Evolutionary conservation across 1,139 yeast species (phyloP).

Genomic region (Yamadazyma taylorii): DNA sequence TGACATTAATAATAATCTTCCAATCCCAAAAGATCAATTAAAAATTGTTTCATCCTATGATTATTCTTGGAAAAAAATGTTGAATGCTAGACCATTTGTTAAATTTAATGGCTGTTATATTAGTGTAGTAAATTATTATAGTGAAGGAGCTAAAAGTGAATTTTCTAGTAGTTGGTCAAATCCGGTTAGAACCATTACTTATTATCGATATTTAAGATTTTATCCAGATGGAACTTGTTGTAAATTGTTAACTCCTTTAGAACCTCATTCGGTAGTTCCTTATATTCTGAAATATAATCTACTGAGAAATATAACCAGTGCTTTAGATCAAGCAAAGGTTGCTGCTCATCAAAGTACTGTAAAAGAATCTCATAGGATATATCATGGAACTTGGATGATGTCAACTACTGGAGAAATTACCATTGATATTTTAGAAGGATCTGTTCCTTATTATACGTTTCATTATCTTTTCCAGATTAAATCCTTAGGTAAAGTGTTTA

Average conservation of each 20-base stretch:
- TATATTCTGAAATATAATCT: conserved; percentile 38
- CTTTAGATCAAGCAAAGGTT: conserved; percentile 16
- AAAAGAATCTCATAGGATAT: conserved; percentile 39
- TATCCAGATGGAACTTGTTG: conserved; percentile 76
- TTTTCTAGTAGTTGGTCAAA: conserved; percentile 68
- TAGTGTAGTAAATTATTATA: conserved; percentile 77
- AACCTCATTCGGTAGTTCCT: conserved; percentile 65
- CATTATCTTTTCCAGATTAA: conserved; percentile 60
- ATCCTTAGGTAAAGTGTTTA: conserved; percentile 52
- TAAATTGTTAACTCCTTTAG: conserved; percentile 63
- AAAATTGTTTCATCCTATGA: conserved; percentile 48
- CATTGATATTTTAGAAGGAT: conserved; percentile 56
- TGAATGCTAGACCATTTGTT: conserved; percentile 56
- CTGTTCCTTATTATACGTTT: conserved; percentile 62
- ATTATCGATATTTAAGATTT: conserved; percentile 81
- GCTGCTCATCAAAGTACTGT: conserved; percentile 13
- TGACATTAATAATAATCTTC: conserved; percentile 26
- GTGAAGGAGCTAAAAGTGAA: conserved; percentile 73
- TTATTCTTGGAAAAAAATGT: conserved; percentile 56
- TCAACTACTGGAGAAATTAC: conserved; percentile 50
- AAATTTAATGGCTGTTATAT: conserved; percentile 84
- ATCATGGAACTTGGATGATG: conserved; percentile 56
- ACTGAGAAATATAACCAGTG: conserved; percentile 15
- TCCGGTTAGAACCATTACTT: conserved; percentile 82
- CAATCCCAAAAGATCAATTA: conserved; percentile 44